Base-by-base conservation (phyloP, 495 filamentous ascomycete genomes). In the Lasiosphaeris hirsuta region DNA sequence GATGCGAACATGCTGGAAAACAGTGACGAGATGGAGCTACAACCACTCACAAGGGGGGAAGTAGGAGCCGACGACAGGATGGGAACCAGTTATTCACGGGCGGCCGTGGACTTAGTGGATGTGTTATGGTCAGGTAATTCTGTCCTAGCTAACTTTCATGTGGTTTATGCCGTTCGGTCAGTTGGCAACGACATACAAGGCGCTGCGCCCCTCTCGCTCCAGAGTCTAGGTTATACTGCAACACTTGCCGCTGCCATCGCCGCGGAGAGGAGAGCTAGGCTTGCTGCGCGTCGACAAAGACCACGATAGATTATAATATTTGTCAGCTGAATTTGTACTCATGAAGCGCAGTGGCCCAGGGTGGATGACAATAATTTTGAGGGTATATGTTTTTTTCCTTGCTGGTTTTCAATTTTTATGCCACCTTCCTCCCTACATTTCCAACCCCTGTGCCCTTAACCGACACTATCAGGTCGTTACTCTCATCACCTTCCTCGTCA, bases 401-500 rank as follows among this genome's bases (percentile, higher is more conserved):
- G 41, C 37, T 5, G 23, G 23, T 30, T 50, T 40, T 54, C 38
- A 54, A 41, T 63, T 80, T 13, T 65, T 81, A 98, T 65, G 89
- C 89, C 68, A 97, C 86, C 74, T 97, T 97, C 57, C 91, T 82
- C 37, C 92, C 94, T 44, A 97, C 88, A 72, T 99, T 99, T 5
- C 95, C 95, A 44, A 99, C 90, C 17, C 95, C 95, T 65, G 83
- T 86, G 30, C 95, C 95, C 61, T 97, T 94, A 33, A 99, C 85
- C 57, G 90, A 96, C 49, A 97, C 81, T 37, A 97, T 83, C 41
- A 97, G 77, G 69, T 93, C 89, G 7, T 74, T 81, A 15, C 77
- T 76, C 38, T 79, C 83, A 53, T 87, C 84, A 10, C 86, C 89
- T 2, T 82, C 84, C 9, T 78, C 82, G 63, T 94, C 89, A 10